Conservation (phyloP, 2,329 filamentous ascomycete genomes). For the Sporothrix dimorphospora region DNA sequence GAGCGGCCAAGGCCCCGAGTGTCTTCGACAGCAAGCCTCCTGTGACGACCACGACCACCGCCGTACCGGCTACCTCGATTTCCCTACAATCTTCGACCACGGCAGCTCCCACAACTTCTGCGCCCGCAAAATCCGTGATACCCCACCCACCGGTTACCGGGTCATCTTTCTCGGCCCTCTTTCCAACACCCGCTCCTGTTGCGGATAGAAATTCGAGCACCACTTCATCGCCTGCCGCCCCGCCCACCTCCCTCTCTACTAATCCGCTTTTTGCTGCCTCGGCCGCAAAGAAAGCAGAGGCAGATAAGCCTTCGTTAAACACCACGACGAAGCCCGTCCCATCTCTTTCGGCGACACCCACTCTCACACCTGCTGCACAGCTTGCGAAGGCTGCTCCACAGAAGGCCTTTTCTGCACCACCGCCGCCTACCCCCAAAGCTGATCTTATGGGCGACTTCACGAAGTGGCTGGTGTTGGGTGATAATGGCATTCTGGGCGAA, state of each 20-base stretch:
- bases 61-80: conserved; percentile 4
- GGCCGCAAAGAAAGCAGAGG: background rate
- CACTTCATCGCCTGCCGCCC: background rate
- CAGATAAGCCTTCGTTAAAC: background rate
- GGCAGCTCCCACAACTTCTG: background rate
- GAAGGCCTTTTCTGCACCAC: background rate
- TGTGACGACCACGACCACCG: background rate
- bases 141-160: background rate
- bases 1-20: background rate
- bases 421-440: conserved; percentile 32
- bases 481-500: conserved; percentile 56
- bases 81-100: background rate
- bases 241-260: background rate
- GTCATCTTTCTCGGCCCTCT: conserved; percentile 21
- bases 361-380: background rate
- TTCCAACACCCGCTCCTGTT: background rate
- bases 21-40: conserved; percentile 13
- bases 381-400: background rate
- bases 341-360: background rate
- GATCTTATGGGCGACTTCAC: conserved; percentile 56
- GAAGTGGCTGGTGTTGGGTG: conserved; percentile 58
- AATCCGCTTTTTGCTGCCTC: conserved; percentile 6
- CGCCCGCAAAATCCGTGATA: background rate
- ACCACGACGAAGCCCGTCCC: background rate
- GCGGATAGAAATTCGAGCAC: background rate